Evolutionary conservation across 495 filamentous ascomycete species (phyloP), one percentile per base, ranked within the genome.

Genomic region (Tuber melanosporum): DNA sequence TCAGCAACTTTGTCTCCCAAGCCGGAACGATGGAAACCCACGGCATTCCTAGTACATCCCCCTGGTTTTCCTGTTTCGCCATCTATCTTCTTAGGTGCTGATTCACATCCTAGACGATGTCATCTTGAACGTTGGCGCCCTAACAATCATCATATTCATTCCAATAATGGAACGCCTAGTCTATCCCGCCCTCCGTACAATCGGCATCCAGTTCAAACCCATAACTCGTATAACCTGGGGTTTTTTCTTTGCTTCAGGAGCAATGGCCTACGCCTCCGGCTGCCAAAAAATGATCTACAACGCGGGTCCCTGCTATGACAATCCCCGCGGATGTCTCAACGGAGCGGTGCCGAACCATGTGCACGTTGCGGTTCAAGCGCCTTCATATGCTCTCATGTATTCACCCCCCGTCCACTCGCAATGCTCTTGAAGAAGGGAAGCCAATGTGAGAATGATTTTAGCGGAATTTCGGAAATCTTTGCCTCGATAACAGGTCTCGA

Each of bases 61-160:
- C 47, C 6, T n/a, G 6, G 1, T 20, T 52, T 8, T 5, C 47
- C 47, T 5, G 6, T 49, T 22, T 22, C 46, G 12, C 47, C 2
- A 4, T 17, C 19, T 49, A 5, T 17, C 22, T 8, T 10, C 20
- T 9, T 20, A 5, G 7, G 6, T n/a, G 8, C 47, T 52, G 7
- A 52, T 20, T 10, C 20, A 8, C 2, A 52, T 10, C 20, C 20
- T 93, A 52, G 47, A 94, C 85, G 93, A 95, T 81, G 87, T 94
- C 42, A 86, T 94, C 80, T 88, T 88, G 79, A 95, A 94, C 83
- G 87, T 95, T 44, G 90, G 94, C 83, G 92, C 93, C 19, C 85
- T 95, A 75, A 87, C 91, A 2, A 85, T 94, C 52, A 88, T 95
- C 83, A 92, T 95, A 83, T 88, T 94, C 77, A 93, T 95, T 74